Base-by-base conservation (phyloP, 805 yeast species). In the Candida jianshihensis region DNA sequence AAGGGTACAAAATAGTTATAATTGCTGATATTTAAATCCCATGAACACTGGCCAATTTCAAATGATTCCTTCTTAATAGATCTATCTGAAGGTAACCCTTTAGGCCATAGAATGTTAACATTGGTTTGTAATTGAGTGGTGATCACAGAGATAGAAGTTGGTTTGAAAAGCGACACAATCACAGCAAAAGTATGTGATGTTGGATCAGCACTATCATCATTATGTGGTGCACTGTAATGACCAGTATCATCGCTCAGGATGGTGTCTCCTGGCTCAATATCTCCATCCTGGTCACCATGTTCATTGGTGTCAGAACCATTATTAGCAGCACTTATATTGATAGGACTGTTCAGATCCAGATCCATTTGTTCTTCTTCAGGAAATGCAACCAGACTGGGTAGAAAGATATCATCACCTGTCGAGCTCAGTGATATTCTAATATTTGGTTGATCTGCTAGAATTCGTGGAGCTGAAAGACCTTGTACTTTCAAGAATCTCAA, bases 131-230 rank as follows among this genome's bases (percentile, higher is more conserved):
- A 58, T 34, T 66, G 70, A 11, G 71, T 47, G 28, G 57, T 56
- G 24, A 75, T 48, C 26, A 57, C 59, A 18, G 64, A 57, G 4
- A 70, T 49, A 2, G 56, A 37, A 2, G 66, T 59, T 26, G 65
- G 69, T 34, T 63, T 68, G 18, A 56, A 49, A 1, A 73, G 46
- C 35, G 73, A 70, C 2, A 75, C 44, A 5, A 74, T 59, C 2
- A 75, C 62, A 0, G 75, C 81, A 43, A 75, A 63, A 2, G 74
- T 72, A 47, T 72, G 76, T 1, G 78, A 69, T 2, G 71, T 54
- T 3, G 48, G 66, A 9, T 67, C 69, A 2, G 55, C 53, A 22
- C 36, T 35, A 9, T 41, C 46, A 10, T 63, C 64, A 4, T 61
- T 42, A 37, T 67, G 71, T 6, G 37, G 21, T 6, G 29, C 16